Evolutionary conservation across 148 eudicot genomes (phyloP).

Genomic region (Silene latifolia): DNA sequence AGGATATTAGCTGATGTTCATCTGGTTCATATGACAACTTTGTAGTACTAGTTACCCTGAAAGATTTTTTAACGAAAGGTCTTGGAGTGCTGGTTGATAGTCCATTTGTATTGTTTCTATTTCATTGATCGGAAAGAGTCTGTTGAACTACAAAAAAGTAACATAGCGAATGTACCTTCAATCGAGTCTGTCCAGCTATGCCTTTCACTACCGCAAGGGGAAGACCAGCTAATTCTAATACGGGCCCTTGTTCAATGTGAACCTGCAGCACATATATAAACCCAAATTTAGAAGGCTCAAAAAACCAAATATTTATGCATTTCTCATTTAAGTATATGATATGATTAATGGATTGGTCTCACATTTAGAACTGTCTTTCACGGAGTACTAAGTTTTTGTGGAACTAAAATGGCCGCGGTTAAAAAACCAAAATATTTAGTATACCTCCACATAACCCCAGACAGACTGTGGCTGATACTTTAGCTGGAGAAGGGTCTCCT

Average conservation of each 20-base stretch:
- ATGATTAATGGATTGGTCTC: not conserved
- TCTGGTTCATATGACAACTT: constrained; percentile 28
- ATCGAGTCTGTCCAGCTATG: constrained; percentile 92
- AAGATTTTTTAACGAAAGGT: constrained; percentile 30
- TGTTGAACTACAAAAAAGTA: not conserved
- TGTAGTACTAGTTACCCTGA: constrained; percentile 32
- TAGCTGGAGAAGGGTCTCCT: constrained; percentile 56
- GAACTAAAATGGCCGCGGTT: not conserved
- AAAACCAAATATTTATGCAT: not conserved
- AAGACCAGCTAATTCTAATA: constrained; percentile 75
- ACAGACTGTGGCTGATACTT: constrained; percentile 79
- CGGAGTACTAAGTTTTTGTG: not conserved
- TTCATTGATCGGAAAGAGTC: constrained; percentile 7
- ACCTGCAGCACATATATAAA: constrained; percentile 40
- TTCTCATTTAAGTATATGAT: not conserved
- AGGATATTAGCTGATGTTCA: constrained; percentile 26
- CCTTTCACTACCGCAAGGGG: constrained; percentile 95
- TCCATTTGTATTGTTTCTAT: constrained; percentile 10
- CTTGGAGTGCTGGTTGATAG: constrained; percentile 27
- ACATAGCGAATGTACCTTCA: constrained; percentile 50
- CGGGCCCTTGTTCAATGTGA: constrained; percentile 98
- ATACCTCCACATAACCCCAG: constrained; percentile 94
- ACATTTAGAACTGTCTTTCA: not conserved
- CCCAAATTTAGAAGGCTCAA: not conserved
- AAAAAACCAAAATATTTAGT: not conserved